A percentile compares a stretch with the other conserved stretches of the same genome.
Evolutionary conservation across 495 filamentous ascomycete genomes (phyloP).

Genomic region (Poronia punctata): DNA sequence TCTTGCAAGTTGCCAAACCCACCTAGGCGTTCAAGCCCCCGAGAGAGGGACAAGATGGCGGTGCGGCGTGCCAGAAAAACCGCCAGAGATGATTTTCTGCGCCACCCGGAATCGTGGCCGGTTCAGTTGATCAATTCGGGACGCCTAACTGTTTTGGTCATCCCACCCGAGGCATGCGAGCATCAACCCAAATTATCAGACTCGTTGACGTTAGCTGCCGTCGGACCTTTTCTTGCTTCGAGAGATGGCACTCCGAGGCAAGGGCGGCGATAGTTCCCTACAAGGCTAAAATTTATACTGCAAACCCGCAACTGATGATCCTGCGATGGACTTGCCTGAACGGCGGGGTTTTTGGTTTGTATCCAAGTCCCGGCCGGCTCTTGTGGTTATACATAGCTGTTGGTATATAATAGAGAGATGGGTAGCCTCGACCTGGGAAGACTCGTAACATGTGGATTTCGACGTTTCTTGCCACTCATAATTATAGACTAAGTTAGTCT

Average conservation of each 20-base stretch:
- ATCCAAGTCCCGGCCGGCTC: too few relatives aligned
- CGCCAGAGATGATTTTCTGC: slow-evolving; percentile 12
- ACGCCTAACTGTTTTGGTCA: slow-evolving; percentile 8
- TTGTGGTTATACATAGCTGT: too few relatives aligned
- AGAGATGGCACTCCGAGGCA: slow-evolving; percentile 35
- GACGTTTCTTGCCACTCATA: too few relatives aligned
- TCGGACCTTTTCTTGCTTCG: slow-evolving; percentile 38
- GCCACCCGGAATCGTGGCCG: slow-evolving; percentile 11
- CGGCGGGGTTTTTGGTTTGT: too few relatives aligned
- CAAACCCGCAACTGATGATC: not conserved
- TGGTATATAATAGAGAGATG: too few relatives aligned
- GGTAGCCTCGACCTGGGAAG: too few relatives aligned
- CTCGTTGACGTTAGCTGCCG: slow-evolving; percentile 16
- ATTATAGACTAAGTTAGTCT: too few relatives aligned
- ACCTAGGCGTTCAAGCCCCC: too few relatives aligned
- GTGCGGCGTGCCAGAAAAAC: slow-evolving; percentile 1
- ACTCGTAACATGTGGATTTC: too few relatives aligned
- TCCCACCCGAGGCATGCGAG: slow-evolving; percentile 14
- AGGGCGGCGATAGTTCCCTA: slow-evolving; percentile 22
- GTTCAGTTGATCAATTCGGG: slow-evolving; percentile 12
- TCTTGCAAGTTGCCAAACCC: too few relatives aligned
- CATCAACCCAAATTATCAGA: slow-evolving; percentile 12
- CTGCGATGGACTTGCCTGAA: not conserved
- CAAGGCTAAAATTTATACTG: slow-evolving; percentile 13
- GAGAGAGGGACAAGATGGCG: slow-evolving; percentile 4